A percentile compares a stretch with the other conserved stretches of the same genome.
phyloP scores from a whole-genome alignment of 768 basidiomycete genomes.

The Rubroboletus pulcherrimus region DNA sequence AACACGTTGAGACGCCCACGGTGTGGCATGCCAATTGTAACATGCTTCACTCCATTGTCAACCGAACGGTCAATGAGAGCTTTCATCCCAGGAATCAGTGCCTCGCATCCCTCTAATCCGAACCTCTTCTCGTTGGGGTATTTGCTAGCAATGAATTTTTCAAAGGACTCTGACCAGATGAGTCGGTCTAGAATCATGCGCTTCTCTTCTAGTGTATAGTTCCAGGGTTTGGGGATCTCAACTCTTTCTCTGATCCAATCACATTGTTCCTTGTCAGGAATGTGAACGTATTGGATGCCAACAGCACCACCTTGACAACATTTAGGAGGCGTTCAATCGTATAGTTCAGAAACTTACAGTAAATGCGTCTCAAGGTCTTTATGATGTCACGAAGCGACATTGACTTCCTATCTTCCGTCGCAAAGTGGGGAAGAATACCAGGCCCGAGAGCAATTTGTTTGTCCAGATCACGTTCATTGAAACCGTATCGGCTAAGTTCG shows the following conservation, averaged over 20 bases:
- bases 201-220: slow-evolving; percentile 97
- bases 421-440: slow-evolving; percentile 95
- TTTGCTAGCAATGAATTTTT: slow-evolving; percentile 97
- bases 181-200: slow-evolving; percentile 98
- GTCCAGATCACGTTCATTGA: slow-evolving; percentile 89
- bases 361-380: slow-evolving; percentile 84
- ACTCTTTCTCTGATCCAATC: slow-evolving; percentile 98
- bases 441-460: slow-evolving; percentile 94
- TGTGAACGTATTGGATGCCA: slow-evolving; percentile 91
- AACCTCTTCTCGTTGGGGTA: slow-evolving; percentile 99
- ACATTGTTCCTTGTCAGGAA: slow-evolving; percentile 97
- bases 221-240: slow-evolving; percentile 95
- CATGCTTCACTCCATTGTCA: slow-evolving; percentile 90
- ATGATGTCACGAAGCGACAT: slow-evolving; percentile 94
- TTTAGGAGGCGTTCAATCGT: not conserved
- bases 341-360: slow-evolving; percentile 59
- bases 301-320: slow-evolving; percentile 66
- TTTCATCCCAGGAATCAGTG: slow-evolving; percentile 99
- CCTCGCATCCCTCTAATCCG: slow-evolving; percentile 97
- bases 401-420: slow-evolving; percentile 76
- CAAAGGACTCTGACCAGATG: slow-evolving; percentile 99
- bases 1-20: slow-evolving; percentile 97
- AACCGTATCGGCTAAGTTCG: slow-evolving; percentile 91
- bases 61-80: slow-evolving; percentile 98
- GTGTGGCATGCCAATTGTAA: slow-evolving; percentile 99